Percentiles rank a stretch among this genome's conserved stretches.
These are phyloP conservation scores for Colletotrichum destructivum DNA, from an alignment of 2,329 filamentous ascomycete species.

Conservation along the genomic window DNA sequence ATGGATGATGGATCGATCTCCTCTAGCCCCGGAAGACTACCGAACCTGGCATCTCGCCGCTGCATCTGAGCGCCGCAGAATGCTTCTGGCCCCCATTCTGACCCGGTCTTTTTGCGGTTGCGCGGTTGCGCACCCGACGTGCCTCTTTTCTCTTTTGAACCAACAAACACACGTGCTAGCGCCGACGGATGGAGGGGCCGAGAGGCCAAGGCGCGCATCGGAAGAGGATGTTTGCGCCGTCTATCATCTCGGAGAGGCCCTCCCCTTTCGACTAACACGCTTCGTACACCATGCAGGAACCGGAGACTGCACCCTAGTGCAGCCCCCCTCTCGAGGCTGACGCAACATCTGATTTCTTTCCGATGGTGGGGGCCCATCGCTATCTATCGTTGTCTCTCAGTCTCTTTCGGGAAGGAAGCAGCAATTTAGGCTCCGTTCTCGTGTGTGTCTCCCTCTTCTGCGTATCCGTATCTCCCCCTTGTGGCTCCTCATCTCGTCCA, in stretches of 20 bases:
- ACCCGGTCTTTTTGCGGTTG: neutral
- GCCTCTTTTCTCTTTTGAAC: slow-evolving; percentile 1
- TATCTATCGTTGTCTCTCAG: slow-evolving; percentile 8
- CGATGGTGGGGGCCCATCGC: slow-evolving; percentile 23
- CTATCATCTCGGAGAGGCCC: slow-evolving; percentile 20
- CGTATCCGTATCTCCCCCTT: neutral
- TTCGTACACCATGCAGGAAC: slow-evolving; percentile 11
- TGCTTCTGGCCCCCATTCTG: neutral
- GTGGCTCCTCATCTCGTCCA: neutral
- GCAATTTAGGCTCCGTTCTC: slow-evolving; percentile 12
- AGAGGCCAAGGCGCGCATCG: slow-evolving; percentile 9
- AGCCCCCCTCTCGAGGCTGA: slow-evolving; percentile 12
- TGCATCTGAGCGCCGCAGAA: slow-evolving; percentile 27
- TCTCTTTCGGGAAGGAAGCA: slow-evolving; percentile 17
- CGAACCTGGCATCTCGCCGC: slow-evolving; percentile 29
- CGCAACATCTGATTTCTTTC: slow-evolving; percentile 23
- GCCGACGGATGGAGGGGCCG: slow-evolving; percentile 26
- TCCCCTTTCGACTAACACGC: slow-evolving; percentile 14
- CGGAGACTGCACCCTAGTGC: neutral
- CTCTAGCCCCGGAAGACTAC: slow-evolving; percentile 33
- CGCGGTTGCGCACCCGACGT: neutral
- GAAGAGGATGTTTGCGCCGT: slow-evolving; percentile 26
- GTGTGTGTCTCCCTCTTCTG: neutral
- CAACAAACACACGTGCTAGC: slow-evolving; percentile 32
- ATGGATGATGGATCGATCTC: neutral